phyloP scores from a whole-genome alignment of 495 filamentous ascomycete species.

The Tuber aestivum region DNA sequence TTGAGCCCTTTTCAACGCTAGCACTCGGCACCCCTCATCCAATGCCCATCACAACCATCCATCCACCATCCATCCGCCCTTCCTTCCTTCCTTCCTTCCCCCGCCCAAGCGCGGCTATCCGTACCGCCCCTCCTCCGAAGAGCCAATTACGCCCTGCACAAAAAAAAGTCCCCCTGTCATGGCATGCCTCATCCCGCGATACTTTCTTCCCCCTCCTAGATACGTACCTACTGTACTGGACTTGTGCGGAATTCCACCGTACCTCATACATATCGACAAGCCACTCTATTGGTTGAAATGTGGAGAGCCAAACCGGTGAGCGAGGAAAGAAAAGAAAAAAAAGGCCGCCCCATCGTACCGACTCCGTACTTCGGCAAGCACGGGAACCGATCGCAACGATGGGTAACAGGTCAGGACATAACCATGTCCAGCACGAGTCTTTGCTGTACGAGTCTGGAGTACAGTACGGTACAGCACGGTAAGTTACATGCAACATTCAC shows the following conservation, averaged over 20 bases:
- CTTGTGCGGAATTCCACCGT: background rate
- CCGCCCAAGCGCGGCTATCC: background rate
- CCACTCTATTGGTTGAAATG: background rate
- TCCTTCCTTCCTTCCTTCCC: background rate
- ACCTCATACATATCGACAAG: background rate
- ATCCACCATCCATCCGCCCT: background rate
- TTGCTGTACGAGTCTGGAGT: no score
- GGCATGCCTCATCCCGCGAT: constrained; percentile 1
- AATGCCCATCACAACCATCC: background rate
- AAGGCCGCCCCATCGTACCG: background rate
- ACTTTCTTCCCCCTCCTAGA: background rate
- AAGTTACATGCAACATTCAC: background rate
- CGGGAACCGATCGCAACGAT: background rate
- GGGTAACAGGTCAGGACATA: background rate
- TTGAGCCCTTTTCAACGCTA: background rate
- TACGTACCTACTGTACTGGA: background rate
- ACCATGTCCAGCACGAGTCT: no score
- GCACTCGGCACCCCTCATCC: background rate
- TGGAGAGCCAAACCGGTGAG: background rate
- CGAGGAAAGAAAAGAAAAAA: background rate
- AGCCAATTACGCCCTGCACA: background rate
- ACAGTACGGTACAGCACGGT: no score
- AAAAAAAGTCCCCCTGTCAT: background rate
- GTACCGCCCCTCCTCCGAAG: background rate
- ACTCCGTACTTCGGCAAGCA: background rate